A percentile compares a stretch with the other conserved stretches of the same genome.
Evolutionary conservation across 352 stramenopile species (phyloP).

Genomic region (Globisporangium alternatum): DNA sequence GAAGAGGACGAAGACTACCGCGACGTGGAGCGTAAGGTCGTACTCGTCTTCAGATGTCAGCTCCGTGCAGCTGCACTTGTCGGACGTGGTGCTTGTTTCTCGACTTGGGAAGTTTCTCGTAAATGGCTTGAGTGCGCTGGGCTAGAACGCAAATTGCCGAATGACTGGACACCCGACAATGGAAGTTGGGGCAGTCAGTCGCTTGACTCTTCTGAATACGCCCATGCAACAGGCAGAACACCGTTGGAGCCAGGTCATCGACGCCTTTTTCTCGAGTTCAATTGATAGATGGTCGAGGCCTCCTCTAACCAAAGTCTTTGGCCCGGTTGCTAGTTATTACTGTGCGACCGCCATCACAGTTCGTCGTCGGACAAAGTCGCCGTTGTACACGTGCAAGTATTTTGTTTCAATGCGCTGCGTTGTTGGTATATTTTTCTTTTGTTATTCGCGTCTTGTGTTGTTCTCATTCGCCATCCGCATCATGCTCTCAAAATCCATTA

Average conservation of each 20-base stretch:
- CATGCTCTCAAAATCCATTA: not conserved
- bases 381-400: not conserved
- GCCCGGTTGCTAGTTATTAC: too few species aligned
- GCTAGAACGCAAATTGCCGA: not conserved
- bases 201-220: not conserved
- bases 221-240: too few species aligned
- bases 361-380: slow-evolving; percentile 10
- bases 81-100: slow-evolving; percentile 23
- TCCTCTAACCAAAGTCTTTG: not conserved
- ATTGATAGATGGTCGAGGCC: not conserved
- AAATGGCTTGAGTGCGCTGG: too few species aligned
- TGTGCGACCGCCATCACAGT: too few species aligned
- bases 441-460: not conserved
- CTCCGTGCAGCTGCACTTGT: slow-evolving; percentile 35
- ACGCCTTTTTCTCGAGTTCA: too few species aligned
- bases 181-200: too few species aligned
- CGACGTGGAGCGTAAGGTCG: slow-evolving; percentile 46
- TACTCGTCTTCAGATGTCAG: slow-evolving; percentile 37
- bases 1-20: slow-evolving; percentile 55
- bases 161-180: not conserved
- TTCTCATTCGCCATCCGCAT: not conserved
- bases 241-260: too few species aligned
- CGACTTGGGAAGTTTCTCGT: not conserved
- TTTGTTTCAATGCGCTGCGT: not conserved
- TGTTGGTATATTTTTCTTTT: not conserved